Evolutionary conservation across 805 yeast species (phyloP), one percentile per base, ranked within the genome.

Genomic region (Yamadazyma sp.): DNA sequence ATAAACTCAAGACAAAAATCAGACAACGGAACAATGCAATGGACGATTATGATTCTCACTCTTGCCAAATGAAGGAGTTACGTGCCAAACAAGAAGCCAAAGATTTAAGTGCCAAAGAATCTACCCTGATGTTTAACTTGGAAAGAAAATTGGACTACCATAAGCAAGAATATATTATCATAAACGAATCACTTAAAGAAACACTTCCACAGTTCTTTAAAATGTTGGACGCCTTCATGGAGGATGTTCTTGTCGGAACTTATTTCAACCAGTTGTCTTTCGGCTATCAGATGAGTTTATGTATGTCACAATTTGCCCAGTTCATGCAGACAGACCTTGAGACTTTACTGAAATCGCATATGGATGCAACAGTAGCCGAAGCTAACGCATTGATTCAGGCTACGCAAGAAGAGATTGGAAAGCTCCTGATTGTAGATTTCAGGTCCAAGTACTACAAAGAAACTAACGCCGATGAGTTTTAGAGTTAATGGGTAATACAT

Each of bases 141-240:
- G 44, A 62, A 45, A 40, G 59, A 41, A 50, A 68, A 49, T 24
- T 60, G 16, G 56, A 49, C 3, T 55, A 38, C 1, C 36, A 35
- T 11, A 54, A 53, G 25, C 38, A 26, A 2, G 45, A 44, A 33
- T 75, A 68, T 46, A 67, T 68, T 2, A 32, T 42, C 8, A 43
- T 64, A 23, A 73, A 76, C 48, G 43, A 49, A 4, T 35, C 46
- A 3, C 56, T 78, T 42, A 73, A 74, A 40, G 41, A 40, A 20
- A 83, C 77, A 28, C 48, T 79, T 1, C 81, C 82, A 0, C 33
- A 42, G 3, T 70, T 75, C 32, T 60, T 70, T 38, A 39, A 54
- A 5, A 50, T 70, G 8, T 53, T 69, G 0, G 41, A 55, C 3
- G 32, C 47, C 10, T 49, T 70, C 16, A 48, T 67, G 26, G 49